These are phyloP conservation scores for Fragosphaeria purpurea DNA, from an alignment of 2,329 filamentous ascomycete species.

Conservation along the genomic window DNA sequence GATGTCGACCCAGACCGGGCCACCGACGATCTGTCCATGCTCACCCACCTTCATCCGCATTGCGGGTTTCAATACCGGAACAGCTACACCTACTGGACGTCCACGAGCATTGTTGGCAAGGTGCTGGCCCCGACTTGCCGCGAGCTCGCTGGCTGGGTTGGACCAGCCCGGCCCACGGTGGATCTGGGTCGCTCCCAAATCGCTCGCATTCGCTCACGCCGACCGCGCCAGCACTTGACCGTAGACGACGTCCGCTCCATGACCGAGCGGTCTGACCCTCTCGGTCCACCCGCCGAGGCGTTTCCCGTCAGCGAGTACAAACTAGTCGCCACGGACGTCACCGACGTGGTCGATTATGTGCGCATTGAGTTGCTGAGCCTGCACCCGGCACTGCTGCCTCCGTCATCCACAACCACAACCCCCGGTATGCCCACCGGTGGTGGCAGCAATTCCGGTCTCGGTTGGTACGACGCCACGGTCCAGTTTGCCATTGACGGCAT, in stretches of 20 bases:
- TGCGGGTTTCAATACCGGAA: constrained; percentile 67
- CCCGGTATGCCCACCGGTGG: constrained; percentile 4
- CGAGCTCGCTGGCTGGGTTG: constrained; percentile 64
- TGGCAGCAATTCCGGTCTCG: constrained; percentile 21
- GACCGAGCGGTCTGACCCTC: constrained; percentile 56
- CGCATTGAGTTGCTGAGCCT: constrained; percentile 60
- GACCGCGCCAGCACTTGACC: constrained; percentile 44
- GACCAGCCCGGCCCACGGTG: constrained; percentile 56
- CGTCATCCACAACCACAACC: constrained; percentile 2
- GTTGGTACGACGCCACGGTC: constrained; percentile 48
- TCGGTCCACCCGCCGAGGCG: constrained; percentile 51
- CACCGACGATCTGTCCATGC: constrained; percentile 52
- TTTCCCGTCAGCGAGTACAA: constrained; percentile 62
- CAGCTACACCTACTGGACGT: constrained; percentile 69
- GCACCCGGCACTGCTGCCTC: constrained; percentile 18
- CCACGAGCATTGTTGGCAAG: constrained; percentile 62
- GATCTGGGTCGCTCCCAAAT: constrained; percentile 62
- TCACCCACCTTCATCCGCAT: constrained; percentile 58
- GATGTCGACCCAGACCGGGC: constrained; percentile 63
- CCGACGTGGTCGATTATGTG: constrained; percentile 53
- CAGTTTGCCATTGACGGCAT: constrained; percentile 53
- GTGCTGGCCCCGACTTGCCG: constrained; percentile 64
- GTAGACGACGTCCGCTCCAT: constrained; percentile 55
- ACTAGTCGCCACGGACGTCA: constrained; percentile 51
- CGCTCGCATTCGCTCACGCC: constrained; percentile 54